phyloP scores from a whole-genome alignment of 2,329 filamentous ascomycete genomes.

The Amauroascus niger region DNA sequence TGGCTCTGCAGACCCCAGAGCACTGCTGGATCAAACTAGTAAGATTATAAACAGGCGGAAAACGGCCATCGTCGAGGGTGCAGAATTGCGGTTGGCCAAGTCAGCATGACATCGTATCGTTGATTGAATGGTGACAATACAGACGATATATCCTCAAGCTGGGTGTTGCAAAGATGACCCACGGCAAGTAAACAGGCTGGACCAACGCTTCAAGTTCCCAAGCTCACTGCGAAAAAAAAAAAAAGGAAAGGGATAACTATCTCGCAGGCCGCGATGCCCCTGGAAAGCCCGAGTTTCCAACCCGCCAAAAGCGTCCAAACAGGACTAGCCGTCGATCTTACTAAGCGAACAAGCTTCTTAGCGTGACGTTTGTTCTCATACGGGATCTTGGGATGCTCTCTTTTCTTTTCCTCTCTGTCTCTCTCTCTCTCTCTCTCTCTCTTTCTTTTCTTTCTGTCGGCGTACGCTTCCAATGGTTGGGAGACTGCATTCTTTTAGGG shows the following conservation, averaged over 20 bases:
- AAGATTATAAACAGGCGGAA: not conserved
- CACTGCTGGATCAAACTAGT: not conserved
- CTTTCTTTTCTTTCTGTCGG: not conserved
- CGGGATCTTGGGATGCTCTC: not conserved
- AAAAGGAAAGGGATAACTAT: too few species aligned
- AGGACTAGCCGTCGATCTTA: not conserved
- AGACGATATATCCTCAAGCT: not conserved
- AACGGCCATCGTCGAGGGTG: not conserved
- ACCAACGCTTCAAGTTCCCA: not conserved
- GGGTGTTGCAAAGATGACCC: too few species aligned
- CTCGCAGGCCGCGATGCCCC: not conserved
- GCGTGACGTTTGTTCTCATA: not conserved
- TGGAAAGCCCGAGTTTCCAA: not conserved
- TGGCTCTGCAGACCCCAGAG: not conserved
- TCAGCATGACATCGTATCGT: not conserved
- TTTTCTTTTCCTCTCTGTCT: not conserved
- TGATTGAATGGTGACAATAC: not conserved
- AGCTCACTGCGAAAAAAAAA: not conserved
- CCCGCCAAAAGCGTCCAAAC: not conserved
- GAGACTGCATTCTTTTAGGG: not conserved
- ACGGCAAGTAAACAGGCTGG: not conserved
- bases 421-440: not conserved
- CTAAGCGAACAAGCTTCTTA: conserved; percentile 2
- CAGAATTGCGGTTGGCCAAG: not conserved
- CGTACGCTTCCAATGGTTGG: not conserved